These are phyloP conservation scores for Acephala macrosclerotiorum DNA, from an alignment of 2,329 filamentous ascomycete species.

Conservation along the genomic window DNA sequence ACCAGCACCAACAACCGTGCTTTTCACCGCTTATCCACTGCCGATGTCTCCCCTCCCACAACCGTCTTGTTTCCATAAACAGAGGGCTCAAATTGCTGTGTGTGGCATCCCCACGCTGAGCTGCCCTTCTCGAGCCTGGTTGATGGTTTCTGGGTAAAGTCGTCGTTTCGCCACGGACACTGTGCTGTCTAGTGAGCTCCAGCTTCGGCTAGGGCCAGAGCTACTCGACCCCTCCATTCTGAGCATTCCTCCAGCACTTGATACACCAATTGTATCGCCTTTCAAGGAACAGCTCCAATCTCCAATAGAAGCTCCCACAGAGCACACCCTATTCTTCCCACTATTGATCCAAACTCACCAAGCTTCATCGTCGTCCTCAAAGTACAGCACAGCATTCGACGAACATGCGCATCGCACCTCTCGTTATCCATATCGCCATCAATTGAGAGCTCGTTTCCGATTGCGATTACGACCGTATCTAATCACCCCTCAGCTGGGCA, in stretches of 20 bases:
- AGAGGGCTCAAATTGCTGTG: not conserved
- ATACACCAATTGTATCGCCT: constrained; percentile 30
- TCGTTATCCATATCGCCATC: constrained; percentile 25
- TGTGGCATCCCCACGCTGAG: not conserved
- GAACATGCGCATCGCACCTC: constrained; percentile 24
- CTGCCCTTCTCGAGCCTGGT: not conserved
- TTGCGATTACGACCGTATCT: constrained; percentile 37
- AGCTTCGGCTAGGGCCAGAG: not conserved
- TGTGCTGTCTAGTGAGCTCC: not conserved
- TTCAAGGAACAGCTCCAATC: constrained; percentile 22
- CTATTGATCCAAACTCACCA: constrained; percentile 15
- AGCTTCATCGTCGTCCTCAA: constrained; percentile 6
- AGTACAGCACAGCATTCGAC: constrained; percentile 1
- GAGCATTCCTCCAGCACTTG: constrained; percentile 11
- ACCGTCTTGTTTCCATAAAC: not conserved
- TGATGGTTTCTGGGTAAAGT: not conserved
- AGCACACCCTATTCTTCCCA: constrained; percentile 15
- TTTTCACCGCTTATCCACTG: constrained; percentile 22
- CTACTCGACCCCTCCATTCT: constrained; percentile 4
- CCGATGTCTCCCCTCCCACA: constrained; percentile 5
- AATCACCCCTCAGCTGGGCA: constrained; percentile 44
- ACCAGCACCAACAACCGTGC: constrained; percentile 9
- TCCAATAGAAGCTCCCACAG: constrained; percentile 18
- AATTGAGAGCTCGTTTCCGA: constrained; percentile 33
- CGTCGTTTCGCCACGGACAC: not conserved